phyloP scores from a whole-genome alignment of 345 rosid species.

The Citrus unshiu region DNA sequence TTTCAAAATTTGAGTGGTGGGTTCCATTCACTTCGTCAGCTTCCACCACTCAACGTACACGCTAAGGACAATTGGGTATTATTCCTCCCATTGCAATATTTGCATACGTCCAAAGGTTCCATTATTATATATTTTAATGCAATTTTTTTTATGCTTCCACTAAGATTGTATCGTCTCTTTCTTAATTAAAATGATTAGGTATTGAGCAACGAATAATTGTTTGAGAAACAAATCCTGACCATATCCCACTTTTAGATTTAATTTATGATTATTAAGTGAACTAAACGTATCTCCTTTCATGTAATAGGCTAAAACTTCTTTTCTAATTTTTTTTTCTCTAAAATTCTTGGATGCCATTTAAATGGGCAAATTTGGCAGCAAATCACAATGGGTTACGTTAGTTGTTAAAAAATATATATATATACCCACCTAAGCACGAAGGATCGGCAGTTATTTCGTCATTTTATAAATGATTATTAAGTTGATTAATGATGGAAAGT shows the following conservation, averaged over 20 bases:
- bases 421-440: neutral
- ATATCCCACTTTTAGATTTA: constrained; percentile 47
- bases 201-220: neutral
- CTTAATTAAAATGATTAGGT: neutral
- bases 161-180: neutral
- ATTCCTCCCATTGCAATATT: constrained; percentile 2
- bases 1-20: constrained; percentile 12
- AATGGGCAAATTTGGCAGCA: constrained; percentile 11
- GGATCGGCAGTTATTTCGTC: neutral
- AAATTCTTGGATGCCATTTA: constrained; percentile 1
- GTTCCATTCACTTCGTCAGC: constrained; percentile 35
- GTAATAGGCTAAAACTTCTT: constrained; percentile 26
- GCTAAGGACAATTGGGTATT: constrained; percentile 40
- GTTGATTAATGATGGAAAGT: neutral
- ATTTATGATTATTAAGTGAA: constrained; percentile 18
- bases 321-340: neutral
- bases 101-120: constrained; percentile 11
- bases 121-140: neutral
- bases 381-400: neutral
- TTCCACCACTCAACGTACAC: constrained; percentile 17
- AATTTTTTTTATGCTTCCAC: constrained; percentile 20
- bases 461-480: neutral
- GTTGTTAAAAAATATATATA: neutral
- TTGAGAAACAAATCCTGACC: constrained; percentile 37
- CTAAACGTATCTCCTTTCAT: constrained; percentile 18